Base-by-base conservation (phyloP, 805 yeast species). In the Huiozyma sinensis region DNA sequence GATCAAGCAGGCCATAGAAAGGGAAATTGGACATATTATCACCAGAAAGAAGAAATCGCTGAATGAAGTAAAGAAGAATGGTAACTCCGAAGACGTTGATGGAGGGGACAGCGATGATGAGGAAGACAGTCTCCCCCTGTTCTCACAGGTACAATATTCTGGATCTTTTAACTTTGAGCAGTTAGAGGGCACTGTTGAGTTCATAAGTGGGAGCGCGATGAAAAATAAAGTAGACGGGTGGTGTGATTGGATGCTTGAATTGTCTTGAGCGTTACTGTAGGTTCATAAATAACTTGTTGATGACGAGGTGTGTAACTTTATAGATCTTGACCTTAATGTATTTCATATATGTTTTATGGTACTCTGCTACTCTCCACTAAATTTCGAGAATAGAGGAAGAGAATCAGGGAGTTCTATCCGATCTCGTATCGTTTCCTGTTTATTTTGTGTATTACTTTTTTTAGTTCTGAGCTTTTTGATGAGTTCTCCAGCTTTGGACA, bases 111-210 rank as follows among this genome's bases (percentile, higher is more conserved):
- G 47, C 7, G 44, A 38, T 10, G 40, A 42, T 39, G 33, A 7
- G 63, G 65, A 17, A 17, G 24, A 17, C 24, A 17, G 32, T 68
- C 68, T 58, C 66, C 61, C 9, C 58, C 72, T 52, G 36, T 57
- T 39, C 28, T 66, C 53, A 17, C 24, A 17, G 24, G 24, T 17
- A 17, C 37, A 45, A 6, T 38, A 47, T 10, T 28, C 45, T n/a
- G 41, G 38, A 11, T 72, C 59, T 38, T 88, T 88, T 64, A 63
- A 64, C 37, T 89, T 88, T 58, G 81, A 74, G 30, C 69, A 72
- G 41, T 64, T 88, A 40, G 95, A 85, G 53, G 87, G 88, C 1
- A 76, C 77, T 52, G 73, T 86, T 57, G 84, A 77, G 46, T 76
- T 85, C 39, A 52, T 76, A 1, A 78, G 76, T 7, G 97, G 97